Percentiles rank a stretch among this genome's conserved stretches.
phyloP scores from a whole-genome alignment of 805 yeast genomes.

The Candida quercuum region DNA sequence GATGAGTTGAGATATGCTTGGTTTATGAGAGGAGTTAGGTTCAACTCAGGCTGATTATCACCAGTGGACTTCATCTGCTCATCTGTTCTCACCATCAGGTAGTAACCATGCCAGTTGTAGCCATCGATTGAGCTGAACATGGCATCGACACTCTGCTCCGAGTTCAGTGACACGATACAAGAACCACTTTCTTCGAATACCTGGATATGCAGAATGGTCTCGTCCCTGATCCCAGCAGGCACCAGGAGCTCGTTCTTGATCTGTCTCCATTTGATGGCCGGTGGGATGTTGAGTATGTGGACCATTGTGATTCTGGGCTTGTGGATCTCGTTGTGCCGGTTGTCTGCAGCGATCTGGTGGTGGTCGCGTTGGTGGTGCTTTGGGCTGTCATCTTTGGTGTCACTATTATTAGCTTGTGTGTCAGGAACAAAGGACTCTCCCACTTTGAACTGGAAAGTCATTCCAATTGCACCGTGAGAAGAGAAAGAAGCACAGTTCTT shows the following conservation, averaged over 20 bases:
- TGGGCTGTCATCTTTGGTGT: background rate
- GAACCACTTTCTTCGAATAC: constrained; percentile 4
- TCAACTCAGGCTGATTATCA: background rate
- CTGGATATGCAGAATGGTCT: constrained; percentile 18
- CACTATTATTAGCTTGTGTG: no score
- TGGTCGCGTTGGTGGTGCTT: background rate
- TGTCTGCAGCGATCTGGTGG: background rate
- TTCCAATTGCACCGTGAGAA: no score
- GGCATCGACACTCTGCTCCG: constrained; percentile 6
- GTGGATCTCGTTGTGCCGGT: background rate
- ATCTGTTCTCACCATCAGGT: constrained; percentile 7
- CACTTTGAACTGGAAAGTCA: no score
- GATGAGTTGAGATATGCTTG: no score
- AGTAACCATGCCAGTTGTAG: constrained; percentile 12
- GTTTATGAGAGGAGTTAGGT: background rate
- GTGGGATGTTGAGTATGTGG: constrained; percentile 18
- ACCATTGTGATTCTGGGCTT: constrained; percentile 9
- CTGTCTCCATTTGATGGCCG: constrained; percentile 17
- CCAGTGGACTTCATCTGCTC: background rate
- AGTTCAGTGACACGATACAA: constrained; percentile 11
- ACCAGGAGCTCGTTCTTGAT: constrained; percentile 14
- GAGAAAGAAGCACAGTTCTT: no score
- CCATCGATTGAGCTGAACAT: constrained; percentile 13
- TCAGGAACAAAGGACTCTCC: no score
- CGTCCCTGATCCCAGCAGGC: constrained; percentile 13